These are phyloP conservation scores for Ciborinia camelliae DNA, from an alignment of 2,329 filamentous ascomycete genomes.

Conservation along the genomic window DNA sequence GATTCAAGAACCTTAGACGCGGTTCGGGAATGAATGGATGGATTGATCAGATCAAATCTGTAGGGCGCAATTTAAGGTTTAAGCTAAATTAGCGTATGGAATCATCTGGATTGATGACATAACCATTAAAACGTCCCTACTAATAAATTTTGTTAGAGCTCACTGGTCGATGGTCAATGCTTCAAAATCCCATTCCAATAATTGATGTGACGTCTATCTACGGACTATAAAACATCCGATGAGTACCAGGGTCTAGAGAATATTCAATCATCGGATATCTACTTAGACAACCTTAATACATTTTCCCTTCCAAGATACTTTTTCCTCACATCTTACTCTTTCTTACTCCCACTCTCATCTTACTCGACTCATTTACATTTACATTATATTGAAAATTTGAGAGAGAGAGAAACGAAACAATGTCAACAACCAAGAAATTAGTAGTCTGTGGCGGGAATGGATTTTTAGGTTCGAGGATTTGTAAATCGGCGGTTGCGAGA, in stretches of 20 bases:
- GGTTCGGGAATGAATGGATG: too few relatives aligned
- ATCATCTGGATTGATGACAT: too few relatives aligned
- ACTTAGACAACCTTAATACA: too few relatives aligned
- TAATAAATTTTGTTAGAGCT: too few relatives aligned
- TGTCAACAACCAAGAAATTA: slow-evolving; percentile 61
- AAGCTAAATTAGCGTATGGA: slow-evolving; percentile 6
- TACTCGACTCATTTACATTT: neutral
- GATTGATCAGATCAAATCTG: neutral
- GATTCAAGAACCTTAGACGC: too few relatives aligned
- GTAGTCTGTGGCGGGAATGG: slow-evolving; percentile 93
- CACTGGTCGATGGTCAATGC: slow-evolving; percentile 21
- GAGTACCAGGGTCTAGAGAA: neutral
- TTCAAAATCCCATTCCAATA: neutral
- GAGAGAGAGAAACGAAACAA: too few relatives aligned
- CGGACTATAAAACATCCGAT: neutral
- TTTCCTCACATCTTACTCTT: neutral
- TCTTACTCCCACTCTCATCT: too few relatives aligned
- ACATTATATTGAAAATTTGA: neutral
- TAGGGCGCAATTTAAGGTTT: slow-evolving; percentile 11
- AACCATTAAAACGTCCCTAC: too few relatives aligned
- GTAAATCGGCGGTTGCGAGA: slow-evolving; percentile 78
- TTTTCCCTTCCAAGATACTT: too few relatives aligned
- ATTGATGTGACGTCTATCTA: slow-evolving; percentile 16
- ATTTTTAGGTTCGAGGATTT: slow-evolving; percentile 85
- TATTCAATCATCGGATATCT: neutral